Conservation (phyloP, 257 asterid species). For the Solanum raphanifolium region DNA sequence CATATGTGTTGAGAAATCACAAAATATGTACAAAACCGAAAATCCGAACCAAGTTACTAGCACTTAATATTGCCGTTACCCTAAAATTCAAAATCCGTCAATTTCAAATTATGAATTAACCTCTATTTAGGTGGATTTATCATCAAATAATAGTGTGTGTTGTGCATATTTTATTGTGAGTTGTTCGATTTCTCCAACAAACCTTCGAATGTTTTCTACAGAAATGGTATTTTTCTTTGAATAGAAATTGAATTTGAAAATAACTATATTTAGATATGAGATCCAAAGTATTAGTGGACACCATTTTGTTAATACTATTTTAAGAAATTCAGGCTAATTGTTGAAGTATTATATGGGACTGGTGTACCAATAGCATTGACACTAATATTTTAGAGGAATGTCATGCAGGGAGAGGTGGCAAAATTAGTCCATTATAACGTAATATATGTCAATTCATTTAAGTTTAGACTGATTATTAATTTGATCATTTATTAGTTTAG, state of each 20-base stretch:
- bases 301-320: not conserved
- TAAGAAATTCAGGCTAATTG: not conserved
- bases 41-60: not conserved
- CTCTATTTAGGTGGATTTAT: not conserved
- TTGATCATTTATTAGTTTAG: not conserved
- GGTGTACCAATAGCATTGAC: not conserved
- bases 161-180: not conserved
- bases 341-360: not conserved
- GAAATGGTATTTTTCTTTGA: not conserved
- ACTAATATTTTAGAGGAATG: not conserved
- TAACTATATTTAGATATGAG: not conserved
- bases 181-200: not conserved
- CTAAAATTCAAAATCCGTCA: not conserved
- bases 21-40: not conserved
- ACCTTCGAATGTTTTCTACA: not conserved
- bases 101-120: accelerated
- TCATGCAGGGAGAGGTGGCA: not conserved
- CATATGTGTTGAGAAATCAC: not conserved
- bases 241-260: not conserved
- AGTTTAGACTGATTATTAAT: not conserved
- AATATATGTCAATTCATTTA: not conserved
- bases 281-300: not conserved
- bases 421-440: not conserved
- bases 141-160: not conserved
- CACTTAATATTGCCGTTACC: not conserved